Conservation (phyloP, 202 grass and related monocot genomes). For the Digitaria exilis region DNA sequence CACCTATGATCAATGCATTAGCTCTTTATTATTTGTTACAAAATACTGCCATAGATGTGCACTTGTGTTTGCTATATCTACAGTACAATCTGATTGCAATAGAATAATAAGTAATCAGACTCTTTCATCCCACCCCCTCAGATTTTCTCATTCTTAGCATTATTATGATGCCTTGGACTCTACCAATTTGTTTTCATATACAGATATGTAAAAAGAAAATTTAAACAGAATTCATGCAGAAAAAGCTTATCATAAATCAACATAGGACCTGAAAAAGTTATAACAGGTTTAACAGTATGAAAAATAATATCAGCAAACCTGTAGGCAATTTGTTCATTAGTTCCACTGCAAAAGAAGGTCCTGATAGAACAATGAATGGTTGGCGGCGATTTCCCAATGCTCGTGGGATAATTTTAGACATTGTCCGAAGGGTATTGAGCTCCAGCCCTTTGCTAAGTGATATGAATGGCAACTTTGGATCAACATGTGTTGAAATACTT, state of each 20-base stretch:
- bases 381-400: slow-evolving; percentile 69
- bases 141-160: not conserved
- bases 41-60: not conserved
- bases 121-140: not conserved
- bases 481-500: slow-evolving; percentile 76
- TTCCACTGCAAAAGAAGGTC: slow-evolving; percentile 93
- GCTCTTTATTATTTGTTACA: not conserved
- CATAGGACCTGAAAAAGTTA: not conserved
- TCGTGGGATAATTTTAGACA: slow-evolving; percentile 96
- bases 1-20: not conserved
- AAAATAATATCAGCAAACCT: slow-evolving; percentile 51
- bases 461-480: slow-evolving; percentile 92
- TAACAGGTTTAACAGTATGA: not conserved
- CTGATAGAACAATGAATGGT: slow-evolving; percentile 78
- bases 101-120: not conserved
- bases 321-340: slow-evolving; percentile 93
- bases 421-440: slow-evolving; percentile 86
- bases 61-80: not conserved
- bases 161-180: not conserved
- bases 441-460: slow-evolving; percentile 96
- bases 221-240: not conserved
- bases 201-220: not conserved
- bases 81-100: not conserved
- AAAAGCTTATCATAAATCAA: slow-evolving; percentile 20
- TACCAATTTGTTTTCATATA: not conserved